Conservation (phyloP, 345 rosid species). For the Syzygium aromaticum region DNA sequence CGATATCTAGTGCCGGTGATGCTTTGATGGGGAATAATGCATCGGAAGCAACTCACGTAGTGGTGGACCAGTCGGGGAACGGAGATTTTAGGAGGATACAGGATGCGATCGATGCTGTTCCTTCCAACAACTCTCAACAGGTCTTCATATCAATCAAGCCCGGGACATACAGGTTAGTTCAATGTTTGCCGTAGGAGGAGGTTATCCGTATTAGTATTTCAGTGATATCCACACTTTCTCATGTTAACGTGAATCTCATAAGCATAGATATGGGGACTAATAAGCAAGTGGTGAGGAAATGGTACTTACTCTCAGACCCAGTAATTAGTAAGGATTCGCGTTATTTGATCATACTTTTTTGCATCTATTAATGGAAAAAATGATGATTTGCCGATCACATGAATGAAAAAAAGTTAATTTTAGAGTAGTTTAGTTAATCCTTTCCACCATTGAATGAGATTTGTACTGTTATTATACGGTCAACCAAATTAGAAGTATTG, state of each 20-base stretch:
- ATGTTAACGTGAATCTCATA: not conserved
- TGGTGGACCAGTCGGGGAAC: conserved; percentile 63
- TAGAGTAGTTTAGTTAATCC: not conserved
- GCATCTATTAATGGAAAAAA: not conserved
- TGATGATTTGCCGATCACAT: not conserved
- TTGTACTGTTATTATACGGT: not conserved
- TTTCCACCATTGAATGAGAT: not conserved
- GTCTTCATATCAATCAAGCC: conserved; percentile 57
- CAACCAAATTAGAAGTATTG: not conserved
- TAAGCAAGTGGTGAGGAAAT: not conserved
- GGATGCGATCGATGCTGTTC: conserved; percentile 59
- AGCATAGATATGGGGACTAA: not conserved
- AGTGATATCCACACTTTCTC: not conserved
- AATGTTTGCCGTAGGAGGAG: not conserved
- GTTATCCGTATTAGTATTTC: not conserved
- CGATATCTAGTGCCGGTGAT: not conserved
- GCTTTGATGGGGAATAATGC: conserved; percentile 1
- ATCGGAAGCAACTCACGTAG: conserved; percentile 35
- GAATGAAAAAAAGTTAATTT: not conserved
- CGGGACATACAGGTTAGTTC: conserved; percentile 49
- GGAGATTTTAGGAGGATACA: conserved; percentile 60
- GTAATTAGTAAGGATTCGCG: no score
- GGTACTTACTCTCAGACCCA: no score
- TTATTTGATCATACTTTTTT: not conserved
- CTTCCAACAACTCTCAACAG: conserved; percentile 31